Conservation (phyloP, 441 rosid genomes). For the Gossypium davidsonii region DNA sequence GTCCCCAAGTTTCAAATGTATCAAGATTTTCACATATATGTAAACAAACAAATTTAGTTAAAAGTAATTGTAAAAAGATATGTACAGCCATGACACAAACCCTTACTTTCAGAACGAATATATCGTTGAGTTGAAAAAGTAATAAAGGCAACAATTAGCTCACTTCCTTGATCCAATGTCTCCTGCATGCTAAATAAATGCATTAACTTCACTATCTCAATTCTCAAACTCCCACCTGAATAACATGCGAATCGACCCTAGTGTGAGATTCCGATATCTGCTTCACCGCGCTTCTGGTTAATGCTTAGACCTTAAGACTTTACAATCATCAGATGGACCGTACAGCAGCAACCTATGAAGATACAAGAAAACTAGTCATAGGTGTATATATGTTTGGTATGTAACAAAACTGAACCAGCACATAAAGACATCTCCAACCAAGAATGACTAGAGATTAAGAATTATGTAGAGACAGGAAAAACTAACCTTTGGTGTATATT, state of each 20-base stretch:
- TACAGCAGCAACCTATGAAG: not conserved
- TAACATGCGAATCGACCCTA: not conserved
- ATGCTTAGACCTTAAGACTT: not conserved
- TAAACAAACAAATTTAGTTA: too few relatives aligned
- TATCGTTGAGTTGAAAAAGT: not conserved
- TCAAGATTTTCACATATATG: too few relatives aligned
- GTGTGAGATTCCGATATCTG: not conserved
- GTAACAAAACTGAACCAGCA: not conserved
- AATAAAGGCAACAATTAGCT: not conserved
- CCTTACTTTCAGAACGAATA: not conserved
- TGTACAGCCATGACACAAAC: not conserved
- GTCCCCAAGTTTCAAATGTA: too few relatives aligned
- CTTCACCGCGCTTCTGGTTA: not conserved
- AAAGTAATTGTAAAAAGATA: not conserved
- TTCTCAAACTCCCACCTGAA: not conserved
- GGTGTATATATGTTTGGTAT: not conserved
- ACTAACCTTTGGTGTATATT: slow-evolving; percentile 6
- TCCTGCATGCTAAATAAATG: not conserved
- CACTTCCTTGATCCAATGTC: not conserved
- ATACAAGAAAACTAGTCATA: slow-evolving; percentile 10
- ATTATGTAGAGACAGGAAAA: not conserved
- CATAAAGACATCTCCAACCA: not conserved
- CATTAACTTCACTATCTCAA: not conserved
- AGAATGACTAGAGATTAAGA: not conserved
- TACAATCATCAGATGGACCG: not conserved